Evolutionary conservation across 306 rosid genomes (phyloP), one percentile per base, ranked within the genome.

Genomic region (Trifolium subterraneum): DNA sequence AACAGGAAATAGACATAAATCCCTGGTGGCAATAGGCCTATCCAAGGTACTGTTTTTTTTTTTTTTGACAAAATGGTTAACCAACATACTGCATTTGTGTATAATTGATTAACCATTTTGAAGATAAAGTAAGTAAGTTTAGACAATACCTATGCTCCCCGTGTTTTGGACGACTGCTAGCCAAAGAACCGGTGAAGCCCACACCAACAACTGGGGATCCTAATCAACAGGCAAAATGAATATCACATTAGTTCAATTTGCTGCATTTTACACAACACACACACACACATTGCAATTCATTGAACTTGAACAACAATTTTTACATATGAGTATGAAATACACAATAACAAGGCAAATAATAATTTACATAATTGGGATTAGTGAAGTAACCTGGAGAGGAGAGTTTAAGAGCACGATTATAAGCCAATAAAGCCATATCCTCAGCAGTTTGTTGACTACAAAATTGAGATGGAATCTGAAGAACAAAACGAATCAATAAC

Each of bases 341-440:
- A 25, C 29, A 25, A 25, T 25, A 25, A 25, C 3, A 25, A 25
- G 29, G 3, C 29, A 25, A 25, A 25, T 25, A 25, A 25, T 25
- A 25, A 2, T 25, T 25, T 3, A 25, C 2, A 4, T 25, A 25
- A 10, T 38, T 44, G 51, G 33, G 67, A 71, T 29, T 18, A 65
- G 22, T 35, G 9, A 58, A 69, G 13, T 11, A 71, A 91, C 98
- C 98, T 80, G 98, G 90, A 3, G 75, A 38, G 44, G 94, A 93
- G 74, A 93, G 96, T 85, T 87, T 88, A 75, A 91, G 96, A 55
- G 97, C 97, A n/a, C 97, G 97, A 82, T 91, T 93, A 70, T 91
- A 93, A 60, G 98, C 96, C 83, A 84, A 68, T 68, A 86, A 84
- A 65, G 98, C 93, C 96, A 93, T 76, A 10, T 93, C 98, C 73